Conservation (phyloP, 2,329 filamentous ascomycete genomes). For the Nigrograna mackinnonii region DNA sequence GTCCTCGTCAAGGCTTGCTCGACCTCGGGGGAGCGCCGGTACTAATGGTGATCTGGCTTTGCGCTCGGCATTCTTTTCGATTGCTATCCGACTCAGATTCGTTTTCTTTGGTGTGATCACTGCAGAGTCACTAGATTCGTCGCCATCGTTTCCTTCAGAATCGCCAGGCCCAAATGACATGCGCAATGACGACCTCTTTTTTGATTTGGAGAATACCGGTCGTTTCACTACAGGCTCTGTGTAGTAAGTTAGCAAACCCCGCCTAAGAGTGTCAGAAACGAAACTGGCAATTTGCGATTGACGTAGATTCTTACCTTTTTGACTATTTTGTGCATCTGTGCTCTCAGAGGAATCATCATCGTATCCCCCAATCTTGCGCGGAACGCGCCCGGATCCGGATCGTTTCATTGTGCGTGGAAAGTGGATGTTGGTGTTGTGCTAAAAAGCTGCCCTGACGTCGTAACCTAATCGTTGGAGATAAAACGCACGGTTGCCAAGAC, state of each 20-base stretch:
- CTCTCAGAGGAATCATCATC: slow-evolving; percentile 46
- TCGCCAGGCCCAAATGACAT: slow-evolving; percentile 75
- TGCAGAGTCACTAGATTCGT: slow-evolving; percentile 52
- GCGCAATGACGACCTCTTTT: slow-evolving; percentile 74
- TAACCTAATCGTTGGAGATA: too few species aligned
- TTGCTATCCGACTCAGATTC: slow-evolving; percentile 64
- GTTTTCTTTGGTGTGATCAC: slow-evolving; percentile 66
- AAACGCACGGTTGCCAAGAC: slow-evolving; percentile 2
- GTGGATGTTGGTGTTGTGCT: not conserved
- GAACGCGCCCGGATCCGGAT: slow-evolving; percentile 64
- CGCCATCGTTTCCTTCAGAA: slow-evolving; percentile 55
- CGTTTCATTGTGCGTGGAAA: slow-evolving; percentile 55
- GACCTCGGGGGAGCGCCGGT: slow-evolving; percentile 53
- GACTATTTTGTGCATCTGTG: slow-evolving; percentile 26
- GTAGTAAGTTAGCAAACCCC: slow-evolving; percentile 47
- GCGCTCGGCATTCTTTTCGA: slow-evolving; percentile 69
- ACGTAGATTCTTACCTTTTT: slow-evolving; percentile 45
- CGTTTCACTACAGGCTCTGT: slow-evolving; percentile 58
- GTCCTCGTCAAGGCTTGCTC: slow-evolving; percentile 60
- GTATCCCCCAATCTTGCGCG: slow-evolving; percentile 75
- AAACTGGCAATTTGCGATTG: slow-evolving; percentile 23
- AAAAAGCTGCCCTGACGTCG: not conserved
- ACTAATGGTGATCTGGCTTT: slow-evolving; percentile 55
- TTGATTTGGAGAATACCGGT: slow-evolving; percentile 54
- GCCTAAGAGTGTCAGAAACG: slow-evolving; percentile 38